Evolutionary conservation across 1,139 yeast species (phyloP).

Genomic region (Blastobotrys raffinosifermentans): DNA sequence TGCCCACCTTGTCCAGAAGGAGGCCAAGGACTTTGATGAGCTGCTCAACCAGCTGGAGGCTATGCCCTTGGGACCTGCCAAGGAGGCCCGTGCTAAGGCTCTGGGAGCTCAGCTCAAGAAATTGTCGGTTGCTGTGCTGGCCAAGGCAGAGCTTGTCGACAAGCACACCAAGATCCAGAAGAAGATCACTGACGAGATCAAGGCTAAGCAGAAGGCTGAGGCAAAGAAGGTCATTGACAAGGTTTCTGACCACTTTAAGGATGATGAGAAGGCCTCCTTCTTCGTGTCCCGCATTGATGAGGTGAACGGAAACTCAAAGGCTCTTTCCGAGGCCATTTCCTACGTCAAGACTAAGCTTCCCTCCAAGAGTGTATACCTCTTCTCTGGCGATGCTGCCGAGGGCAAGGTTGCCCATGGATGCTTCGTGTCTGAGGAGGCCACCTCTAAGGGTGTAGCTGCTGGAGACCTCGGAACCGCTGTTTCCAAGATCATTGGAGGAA

Average conservation of each 20-base stretch:
- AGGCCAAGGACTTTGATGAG: conserved; percentile 65
- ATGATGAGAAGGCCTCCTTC: conserved; percentile 42
- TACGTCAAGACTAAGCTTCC: conserved; percentile 72
- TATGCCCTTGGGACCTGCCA: conserved; percentile 51
- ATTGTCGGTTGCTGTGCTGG: conserved; percentile 72
- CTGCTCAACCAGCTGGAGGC: conserved; percentile 54
- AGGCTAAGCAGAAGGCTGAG: conserved; percentile 83
- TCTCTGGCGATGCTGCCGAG: conserved; percentile 58
- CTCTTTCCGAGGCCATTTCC: conserved; percentile 86
- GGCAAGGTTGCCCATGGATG: conserved; percentile 95
- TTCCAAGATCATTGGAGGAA: conserved; percentile 78
- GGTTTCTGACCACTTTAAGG: conserved; percentile 64
- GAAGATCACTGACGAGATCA: conserved; percentile 78
- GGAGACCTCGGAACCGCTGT: conserved; percentile 68
- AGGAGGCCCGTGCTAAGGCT: conserved; percentile 77
- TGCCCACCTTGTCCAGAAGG: conserved; percentile 82
- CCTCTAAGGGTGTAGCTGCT: conserved; percentile 69
- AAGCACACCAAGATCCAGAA: conserved; percentile 77
- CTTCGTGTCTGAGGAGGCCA: conserved; percentile 68
- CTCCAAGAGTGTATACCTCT: conserved; percentile 72
- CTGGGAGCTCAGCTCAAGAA: conserved; percentile 79
- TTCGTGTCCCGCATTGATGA: conserved; percentile 57
- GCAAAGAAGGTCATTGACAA: conserved; percentile 69
- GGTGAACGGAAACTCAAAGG: conserved; percentile 84
- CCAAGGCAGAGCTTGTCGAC: conserved; percentile 68